Base-by-base conservation (phyloP, 2,329 filamentous ascomycete species). In the Diaporthe longicolla region DNA sequence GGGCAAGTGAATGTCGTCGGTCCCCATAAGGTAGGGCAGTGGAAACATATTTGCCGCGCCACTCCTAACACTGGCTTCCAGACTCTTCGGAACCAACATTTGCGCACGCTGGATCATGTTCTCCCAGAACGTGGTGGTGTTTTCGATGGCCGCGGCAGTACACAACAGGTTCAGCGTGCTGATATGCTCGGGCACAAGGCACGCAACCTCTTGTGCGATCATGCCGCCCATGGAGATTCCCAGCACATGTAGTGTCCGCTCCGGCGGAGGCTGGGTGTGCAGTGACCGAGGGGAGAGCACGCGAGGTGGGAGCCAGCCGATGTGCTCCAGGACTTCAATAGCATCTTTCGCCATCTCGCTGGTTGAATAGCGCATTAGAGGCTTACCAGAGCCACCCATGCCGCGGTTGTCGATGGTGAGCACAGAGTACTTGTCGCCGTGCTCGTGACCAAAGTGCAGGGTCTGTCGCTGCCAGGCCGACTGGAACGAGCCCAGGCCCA, bases 151-250 rank as follows among this genome's bases (percentile, higher is more conserved):
- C 6, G 91, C 88, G 1, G 91, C 89, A 2, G 92, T 93, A 81
- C 88, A 91, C 76, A 92, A 82, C 4, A 94, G 86, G 45, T 84
- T 87, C 24, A 94, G 83, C 21, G 87, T 89, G 32, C 85, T 83
- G 70, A 94, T 81, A 61, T 89, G 85, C 17, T 83, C 76, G 0
- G 91, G 90, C 40, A 85, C 83, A n/a, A 86, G 82, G 77, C 83
- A 85, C 29, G 88, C 90, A 5, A 98, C 80, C 84, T 98, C 95
- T 83, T 97, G 95, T 3, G 94, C 91, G 78, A 98, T 96, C 95
- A 98, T 97, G 79, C 95, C 95, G 76, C 95, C 95, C 89, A 97
- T 93, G 74, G 92, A 94, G 77, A 96, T 91, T 72, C 95, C 95
- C 45, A 93, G 86, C 70, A 97, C 82, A 84, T 98, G 91, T 81